Conservation (phyloP, 805 yeast genomes). For the Wickerhamia fluorescens region DNA sequence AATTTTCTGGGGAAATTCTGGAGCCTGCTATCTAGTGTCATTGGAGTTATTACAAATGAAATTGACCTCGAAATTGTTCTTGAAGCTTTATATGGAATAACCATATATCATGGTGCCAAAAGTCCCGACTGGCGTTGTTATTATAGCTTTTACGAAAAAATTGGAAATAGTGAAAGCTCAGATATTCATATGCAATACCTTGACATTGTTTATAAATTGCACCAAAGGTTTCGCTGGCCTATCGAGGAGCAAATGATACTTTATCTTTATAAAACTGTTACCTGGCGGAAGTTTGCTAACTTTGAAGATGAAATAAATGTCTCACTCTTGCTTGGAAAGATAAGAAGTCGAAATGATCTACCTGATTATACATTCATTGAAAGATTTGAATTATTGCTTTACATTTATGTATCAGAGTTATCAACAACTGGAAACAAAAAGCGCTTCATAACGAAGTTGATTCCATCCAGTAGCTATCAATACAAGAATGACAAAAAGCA, state of each 20-base stretch:
- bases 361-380: slow-evolving; percentile 27
- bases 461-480: slow-evolving; percentile 30
- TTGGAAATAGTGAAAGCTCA: slow-evolving; percentile 10
- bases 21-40: slow-evolving; percentile 16
- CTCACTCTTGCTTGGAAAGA: slow-evolving; percentile 16
- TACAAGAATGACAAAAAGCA: slow-evolving; percentile 20
- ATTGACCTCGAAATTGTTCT: slow-evolving; percentile 9
- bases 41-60: slow-evolving; percentile 7
- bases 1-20: slow-evolving; percentile 16
- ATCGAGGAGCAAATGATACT: slow-evolving; percentile 28
- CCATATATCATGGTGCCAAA: slow-evolving; percentile 9
- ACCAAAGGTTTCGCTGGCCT: slow-evolving; percentile 22
- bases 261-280: slow-evolving; percentile 21
- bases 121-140: slow-evolving; percentile 19
- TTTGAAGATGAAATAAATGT: slow-evolving; percentile 26
- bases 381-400: slow-evolving; percentile 28
- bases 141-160: slow-evolving; percentile 13
- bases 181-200: slow-evolving; percentile 17
- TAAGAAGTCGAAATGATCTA: slow-evolving; percentile 20
- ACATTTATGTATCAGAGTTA: slow-evolving; percentile 24
- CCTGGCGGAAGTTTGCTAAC: slow-evolving; percentile 27
- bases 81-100: slow-evolving; percentile 11
- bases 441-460: slow-evolving; percentile 27
- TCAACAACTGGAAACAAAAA: slow-evolving; percentile 15
- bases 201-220: slow-evolving; percentile 20